phyloP scores from a whole-genome alignment of 2,329 filamentous ascomycete genomes.

The Zymoseptoria passerinii region DNA sequence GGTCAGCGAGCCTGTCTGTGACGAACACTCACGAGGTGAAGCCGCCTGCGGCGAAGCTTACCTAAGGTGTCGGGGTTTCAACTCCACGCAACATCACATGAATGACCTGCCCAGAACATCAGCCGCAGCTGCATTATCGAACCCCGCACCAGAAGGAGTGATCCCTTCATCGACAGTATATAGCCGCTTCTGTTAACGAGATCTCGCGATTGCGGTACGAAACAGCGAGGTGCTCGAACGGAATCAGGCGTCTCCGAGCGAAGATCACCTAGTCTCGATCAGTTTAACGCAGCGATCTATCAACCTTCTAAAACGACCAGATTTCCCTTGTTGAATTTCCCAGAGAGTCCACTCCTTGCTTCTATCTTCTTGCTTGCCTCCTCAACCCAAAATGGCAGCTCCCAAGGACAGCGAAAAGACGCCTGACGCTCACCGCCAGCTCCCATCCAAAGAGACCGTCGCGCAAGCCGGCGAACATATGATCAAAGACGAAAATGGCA shows the following conservation, averaged over 20 bases:
- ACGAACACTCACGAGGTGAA: not conserved
- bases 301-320: not conserved
- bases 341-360: not conserved
- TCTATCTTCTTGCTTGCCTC: not conserved
- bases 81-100: not conserved
- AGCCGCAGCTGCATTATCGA: not conserved
- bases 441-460: slow-evolving; percentile 14
- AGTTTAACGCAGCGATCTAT: not conserved
- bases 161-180: not conserved
- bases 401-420: slow-evolving; percentile 2
- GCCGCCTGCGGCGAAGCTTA: not conserved
- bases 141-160: not conserved
- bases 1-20: not conserved
- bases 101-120: not conserved
- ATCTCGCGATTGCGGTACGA: not conserved
- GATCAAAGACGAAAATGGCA: slow-evolving; percentile 23
- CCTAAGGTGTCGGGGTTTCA: not conserved
- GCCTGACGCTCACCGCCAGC: slow-evolving; percentile 7
- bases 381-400: slow-evolving; percentile 7
- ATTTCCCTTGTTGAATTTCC: not conserved
- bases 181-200: not conserved
- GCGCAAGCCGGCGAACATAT: slow-evolving; percentile 17
- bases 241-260: not conserved
- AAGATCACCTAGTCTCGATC: not conserved
- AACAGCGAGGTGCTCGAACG: not conserved